Base-by-base conservation (phyloP, 192 early-diverging fungal genomes). In the Coemansia erecta region DNA sequence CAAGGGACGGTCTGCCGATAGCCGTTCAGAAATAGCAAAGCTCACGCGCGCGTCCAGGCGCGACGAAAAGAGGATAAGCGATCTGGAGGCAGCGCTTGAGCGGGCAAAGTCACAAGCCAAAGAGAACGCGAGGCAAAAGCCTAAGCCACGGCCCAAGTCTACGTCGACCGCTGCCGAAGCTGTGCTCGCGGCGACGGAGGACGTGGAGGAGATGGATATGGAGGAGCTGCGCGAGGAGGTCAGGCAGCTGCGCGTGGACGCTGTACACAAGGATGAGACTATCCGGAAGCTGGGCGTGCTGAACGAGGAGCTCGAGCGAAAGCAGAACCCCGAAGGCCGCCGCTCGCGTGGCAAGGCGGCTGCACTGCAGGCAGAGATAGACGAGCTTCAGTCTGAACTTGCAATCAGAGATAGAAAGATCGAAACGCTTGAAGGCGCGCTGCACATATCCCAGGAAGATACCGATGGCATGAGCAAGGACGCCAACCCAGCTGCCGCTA, bases 301-400 rank as follows among this genome's bases (percentile, higher is more conserved):
- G 61, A 59, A 68, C 9, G 65, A 68, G 58, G 75, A 78, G 62
- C 64, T 78, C 6, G 66, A 78, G 61, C 75, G 75, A 14, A 65
- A 72, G 47, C 75, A 78, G 44, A 71, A 71, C 31, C 75, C 70
- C n/a, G 75, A 78, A 42, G 70, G 70, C n/a, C 69, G 64, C 5
- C 58, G 53, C 42, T 59, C 70, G 19, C 75, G 75, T 46, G 64
- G 57, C 8, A 53, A 56, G 19, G 56, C 64, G 14, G 44, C 62
- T 28, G 61, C 49, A 8, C 45, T 72, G 31, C 64, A 78, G 49
- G 62, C 64, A 8, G 75, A 78, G 45, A 49, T 78, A 46, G 70
- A 78, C 17, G 50, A 72, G 46, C 60, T 72, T 26, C 66, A 62
- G 46, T 48, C 61, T 8, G 65, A 68, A 31, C 35, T 68, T 19